phyloP scores from a whole-genome alignment of 805 yeast genomes.

The Barnettozyma botsteinii region DNA sequence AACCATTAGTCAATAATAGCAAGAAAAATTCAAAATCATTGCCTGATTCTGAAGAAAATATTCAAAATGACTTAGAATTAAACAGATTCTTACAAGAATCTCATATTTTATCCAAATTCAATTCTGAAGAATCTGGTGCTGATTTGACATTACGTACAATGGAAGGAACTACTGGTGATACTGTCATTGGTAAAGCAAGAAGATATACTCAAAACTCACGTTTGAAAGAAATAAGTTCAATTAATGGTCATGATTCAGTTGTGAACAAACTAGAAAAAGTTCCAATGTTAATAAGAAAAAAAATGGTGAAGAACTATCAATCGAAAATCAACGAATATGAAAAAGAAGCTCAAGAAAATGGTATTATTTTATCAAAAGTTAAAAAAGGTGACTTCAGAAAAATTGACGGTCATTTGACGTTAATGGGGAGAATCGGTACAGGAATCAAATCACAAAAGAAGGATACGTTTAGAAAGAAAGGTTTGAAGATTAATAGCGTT shows the following conservation, averaged over 20 bases:
- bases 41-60: slow-evolving; percentile 42
- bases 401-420: slow-evolving; percentile 29
- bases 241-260: slow-evolving; percentile 33
- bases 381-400: slow-evolving; percentile 63
- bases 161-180: slow-evolving; percentile 35
- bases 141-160: slow-evolving; percentile 58
- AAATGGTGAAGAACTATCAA: slow-evolving; percentile 60
- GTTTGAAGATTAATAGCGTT: slow-evolving; percentile 67
- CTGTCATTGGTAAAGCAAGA: slow-evolving; percentile 57
- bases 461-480: slow-evolving; percentile 56
- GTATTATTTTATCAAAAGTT: slow-evolving; percentile 73
- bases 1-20: slow-evolving; percentile 10
- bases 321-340: slow-evolving; percentile 53
- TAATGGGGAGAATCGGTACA: slow-evolving; percentile 37
- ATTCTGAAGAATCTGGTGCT: slow-evolving; percentile 42
- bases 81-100: slow-evolving; percentile 69
- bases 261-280: slow-evolving; percentile 54
- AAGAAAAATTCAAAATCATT: slow-evolving; percentile 13
- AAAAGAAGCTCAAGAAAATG: slow-evolving; percentile 81
- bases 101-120: slow-evolving; percentile 47
- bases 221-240: slow-evolving; percentile 41
- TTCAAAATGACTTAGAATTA: slow-evolving; percentile 65
- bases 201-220: slow-evolving; percentile 57
- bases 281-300: slow-evolving; percentile 87
- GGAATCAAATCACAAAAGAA: slow-evolving; percentile 44